Percentiles rank a stretch among this genome's conserved stretches.
Evolutionary conservation across 306 rosid genomes (phyloP).

Genomic region (Hylodesmum podocarpum): DNA sequence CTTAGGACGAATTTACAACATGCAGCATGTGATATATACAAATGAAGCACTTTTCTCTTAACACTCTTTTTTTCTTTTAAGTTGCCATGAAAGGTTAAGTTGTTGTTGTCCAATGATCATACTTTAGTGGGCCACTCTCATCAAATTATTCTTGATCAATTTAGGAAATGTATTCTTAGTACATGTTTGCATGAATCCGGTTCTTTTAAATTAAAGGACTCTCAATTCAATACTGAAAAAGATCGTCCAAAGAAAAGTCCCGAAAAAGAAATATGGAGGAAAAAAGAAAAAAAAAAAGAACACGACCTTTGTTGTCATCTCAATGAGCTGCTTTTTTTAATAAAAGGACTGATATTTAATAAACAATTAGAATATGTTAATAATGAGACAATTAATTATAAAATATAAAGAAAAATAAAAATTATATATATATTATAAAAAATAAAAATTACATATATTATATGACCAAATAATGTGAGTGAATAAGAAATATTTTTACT

Average conservation of each 20-base stretch:
- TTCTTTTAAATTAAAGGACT: slow-evolving; percentile 29
- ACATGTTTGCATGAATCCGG: slow-evolving; percentile 32
- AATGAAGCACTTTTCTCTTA: slow-evolving; percentile 11
- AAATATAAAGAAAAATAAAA: too few relatives aligned
- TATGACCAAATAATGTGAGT: too few relatives aligned
- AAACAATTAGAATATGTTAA: background rate
- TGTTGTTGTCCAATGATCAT: slow-evolving; percentile 4
- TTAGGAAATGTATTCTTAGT: slow-evolving; percentile 13
- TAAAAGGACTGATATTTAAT: background rate
- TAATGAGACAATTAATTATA: too few relatives aligned
- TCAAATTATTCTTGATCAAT: slow-evolving; percentile 17
- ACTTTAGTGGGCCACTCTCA: slow-evolving; percentile 1
- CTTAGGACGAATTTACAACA: slow-evolving; percentile 27
- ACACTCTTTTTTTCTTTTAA: background rate
- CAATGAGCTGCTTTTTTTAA: background rate
- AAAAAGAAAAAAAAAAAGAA: background rate
- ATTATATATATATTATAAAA: too few relatives aligned
- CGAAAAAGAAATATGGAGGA: background rate
- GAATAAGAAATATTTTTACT: too few relatives aligned
- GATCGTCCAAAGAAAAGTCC: background rate
- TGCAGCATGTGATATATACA: slow-evolving; percentile 31
- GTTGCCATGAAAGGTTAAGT: slow-evolving; percentile 10
- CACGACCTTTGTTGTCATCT: background rate
- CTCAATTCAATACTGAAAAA: slow-evolving; percentile 12
- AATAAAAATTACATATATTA: too few relatives aligned